These are phyloP conservation scores for Arthroderma sp. DNA, from an alignment of 2,329 filamentous ascomycete genomes.

Conservation along the genomic window DNA sequence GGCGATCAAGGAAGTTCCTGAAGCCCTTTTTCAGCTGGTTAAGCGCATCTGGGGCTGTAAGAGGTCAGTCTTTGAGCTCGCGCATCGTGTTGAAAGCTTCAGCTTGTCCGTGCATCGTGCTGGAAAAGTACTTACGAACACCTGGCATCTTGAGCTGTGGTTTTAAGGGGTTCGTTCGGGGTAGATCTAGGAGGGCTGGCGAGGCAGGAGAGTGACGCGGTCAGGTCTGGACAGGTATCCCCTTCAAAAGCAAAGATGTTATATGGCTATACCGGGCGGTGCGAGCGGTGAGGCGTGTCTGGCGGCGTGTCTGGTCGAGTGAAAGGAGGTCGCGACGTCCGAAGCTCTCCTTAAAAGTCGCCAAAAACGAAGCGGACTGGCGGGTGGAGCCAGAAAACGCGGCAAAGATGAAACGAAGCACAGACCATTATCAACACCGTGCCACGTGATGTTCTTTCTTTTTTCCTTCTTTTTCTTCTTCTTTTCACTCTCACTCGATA, in stretches of 20 bases:
- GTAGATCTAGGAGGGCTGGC: not conserved
- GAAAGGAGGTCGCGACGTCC: not conserved
- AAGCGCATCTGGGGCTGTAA: slow-evolving; percentile 22
- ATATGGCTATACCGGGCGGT: not conserved
- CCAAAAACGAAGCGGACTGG: not conserved
- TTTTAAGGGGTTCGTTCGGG: not conserved
- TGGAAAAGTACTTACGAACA: slow-evolving; percentile 23
- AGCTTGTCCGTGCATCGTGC: not conserved
- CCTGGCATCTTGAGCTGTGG: slow-evolving; percentile 22
- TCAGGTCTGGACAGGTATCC: not conserved
- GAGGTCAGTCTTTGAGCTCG: not conserved
- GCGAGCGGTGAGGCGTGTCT: not conserved
- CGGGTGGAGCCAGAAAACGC: not conserved
- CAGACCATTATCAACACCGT: not conserved
- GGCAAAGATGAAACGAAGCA: slow-evolving; percentile 1
- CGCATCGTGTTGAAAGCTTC: not conserved
- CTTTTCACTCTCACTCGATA: not conserved
- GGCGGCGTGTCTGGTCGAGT: not conserved
- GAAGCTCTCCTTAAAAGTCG: not conserved
- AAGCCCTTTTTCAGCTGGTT: slow-evolving; percentile 25
- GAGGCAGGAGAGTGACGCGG: not conserved
- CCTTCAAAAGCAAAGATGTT: not conserved
- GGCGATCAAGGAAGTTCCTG: slow-evolving; percentile 22
- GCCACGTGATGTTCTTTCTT: not conserved
- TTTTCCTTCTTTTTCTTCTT: not conserved